Evolutionary conservation across 2,329 filamentous ascomycete species (phyloP), one percentile per base, ranked within the genome.

Genomic region (Cryphonectria nitschkei): DNA sequence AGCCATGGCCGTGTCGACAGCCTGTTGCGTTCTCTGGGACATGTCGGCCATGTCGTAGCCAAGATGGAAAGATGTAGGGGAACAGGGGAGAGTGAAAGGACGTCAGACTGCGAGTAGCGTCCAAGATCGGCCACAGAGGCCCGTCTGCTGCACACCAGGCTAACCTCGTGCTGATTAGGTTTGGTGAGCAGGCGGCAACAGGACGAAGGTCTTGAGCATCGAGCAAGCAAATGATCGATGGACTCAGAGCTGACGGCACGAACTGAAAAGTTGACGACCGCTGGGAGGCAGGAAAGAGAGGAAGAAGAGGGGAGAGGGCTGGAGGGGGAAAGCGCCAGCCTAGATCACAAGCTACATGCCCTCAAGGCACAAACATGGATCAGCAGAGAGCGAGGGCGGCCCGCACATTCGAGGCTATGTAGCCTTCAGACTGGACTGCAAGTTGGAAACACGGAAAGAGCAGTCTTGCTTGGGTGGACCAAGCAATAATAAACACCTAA

Each of bases 1-100:
- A 50, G 84, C 83, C 73, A 85, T 80, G 19, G 80, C 78, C 37
- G 76, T 76, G 70, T 82, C 79, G 78, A 82, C 79, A 37, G 75
- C 76, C 74, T 76, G 73, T 52, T 73, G 71, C 22, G 71, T 71
- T 39, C 61, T 71, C 32, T 73, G 72, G 29, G 69, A 69, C 68
- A 73, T 68, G 56, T 72, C 72, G 62, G 66, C 67, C 69, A 71
- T 71, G 19, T 34, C 56, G 39, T 43, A 34, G n/a, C 63, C 41
- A 19, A 29, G 29, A 32, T 16, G 14, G 32, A 16, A n/a, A 65
- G 41, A 5, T 16, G 29, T 3, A 16, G 4, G 4, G 8, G 63
- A 50, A 26, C 43, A 32, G 43, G n/a, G 11, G 52, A 29, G 7
- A 29, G 58, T 14, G 46, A 4, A 46, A 19, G 66, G 9, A 52